Conservation (phyloP, 192 early-diverging fungal species). For the Dimargaris cristalligena region DNA sequence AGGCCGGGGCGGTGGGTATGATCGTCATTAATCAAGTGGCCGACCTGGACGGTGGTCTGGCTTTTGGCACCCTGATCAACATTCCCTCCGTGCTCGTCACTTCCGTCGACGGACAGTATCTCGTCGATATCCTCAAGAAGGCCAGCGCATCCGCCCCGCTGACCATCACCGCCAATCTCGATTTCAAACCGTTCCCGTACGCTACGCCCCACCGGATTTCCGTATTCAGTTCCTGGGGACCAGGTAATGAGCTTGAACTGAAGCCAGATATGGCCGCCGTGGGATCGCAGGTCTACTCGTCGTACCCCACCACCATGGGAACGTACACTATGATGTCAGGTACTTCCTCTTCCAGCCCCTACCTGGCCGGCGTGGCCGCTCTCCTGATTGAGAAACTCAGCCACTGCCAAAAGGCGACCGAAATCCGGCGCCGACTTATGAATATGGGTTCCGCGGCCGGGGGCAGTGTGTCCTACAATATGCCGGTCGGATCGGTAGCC, state of each 20-base stretch:
- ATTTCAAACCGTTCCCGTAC: background rate
- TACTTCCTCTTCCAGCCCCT: slow-evolving; percentile 24
- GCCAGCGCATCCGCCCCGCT: background rate
- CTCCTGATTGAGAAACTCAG: slow-evolving; percentile 11
- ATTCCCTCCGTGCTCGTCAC: background rate
- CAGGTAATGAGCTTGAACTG: slow-evolving; percentile 28
- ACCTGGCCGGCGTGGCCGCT: slow-evolving; percentile 18
- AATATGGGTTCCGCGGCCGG: background rate
- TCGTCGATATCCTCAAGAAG: background rate
- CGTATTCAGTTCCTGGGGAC: slow-evolving; percentile 34
- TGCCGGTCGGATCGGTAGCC: background rate
- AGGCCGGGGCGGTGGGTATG: slow-evolving; percentile 34
- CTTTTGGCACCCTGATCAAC: background rate
- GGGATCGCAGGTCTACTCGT: slow-evolving; percentile 35
- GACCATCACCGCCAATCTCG: background rate
- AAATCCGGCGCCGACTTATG: background rate
- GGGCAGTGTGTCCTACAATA: background rate
- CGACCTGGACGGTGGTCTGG: background rate
- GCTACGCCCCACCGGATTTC: background rate
- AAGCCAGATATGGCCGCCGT: slow-evolving; percentile 37
- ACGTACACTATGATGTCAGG: slow-evolving; percentile 16
- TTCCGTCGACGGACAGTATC: background rate
- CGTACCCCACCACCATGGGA: slow-evolving; percentile 15
- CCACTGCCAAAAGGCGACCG: background rate
- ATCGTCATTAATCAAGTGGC: slow-evolving; percentile 8